Percentiles rank a stretch among this genome's conserved stretches.
Conservation (phyloP, 306 rosid species). For the Sphenostylis stenocarpa region DNA sequence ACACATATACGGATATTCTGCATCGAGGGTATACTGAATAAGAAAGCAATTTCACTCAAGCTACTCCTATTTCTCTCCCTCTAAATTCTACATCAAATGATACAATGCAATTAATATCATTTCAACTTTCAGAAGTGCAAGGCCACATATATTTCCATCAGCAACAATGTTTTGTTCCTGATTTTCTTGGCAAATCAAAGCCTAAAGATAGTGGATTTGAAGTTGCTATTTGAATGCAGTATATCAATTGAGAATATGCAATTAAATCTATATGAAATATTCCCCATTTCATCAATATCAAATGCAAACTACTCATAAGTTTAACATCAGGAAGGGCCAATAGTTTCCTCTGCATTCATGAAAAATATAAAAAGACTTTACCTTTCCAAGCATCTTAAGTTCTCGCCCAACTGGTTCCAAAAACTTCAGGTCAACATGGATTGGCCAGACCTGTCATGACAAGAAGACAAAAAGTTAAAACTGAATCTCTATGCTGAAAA, state of each 20-base stretch:
- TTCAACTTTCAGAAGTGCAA: not conserved
- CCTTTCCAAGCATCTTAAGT: constrained; percentile 89
- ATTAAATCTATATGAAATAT: not conserved
- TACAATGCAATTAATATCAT: not conserved
- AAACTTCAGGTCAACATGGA: constrained; percentile 63
- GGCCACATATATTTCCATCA: not conserved
- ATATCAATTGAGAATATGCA: not conserved
- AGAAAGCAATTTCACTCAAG: constrained; percentile 7
- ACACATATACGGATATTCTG: not conserved
- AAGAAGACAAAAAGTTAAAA: constrained; percentile 7
- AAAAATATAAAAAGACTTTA: constrained; percentile 26
- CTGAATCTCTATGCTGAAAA: not conserved
- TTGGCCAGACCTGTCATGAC: constrained; percentile 85
- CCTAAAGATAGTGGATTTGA: not conserved
- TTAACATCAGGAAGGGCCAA: not conserved
- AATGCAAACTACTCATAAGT: constrained; percentile 14
- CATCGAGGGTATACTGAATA: not conserved
- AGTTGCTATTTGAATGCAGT: not conserved
- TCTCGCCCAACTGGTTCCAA: constrained; percentile 92
- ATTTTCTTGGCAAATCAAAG: constrained; percentile 3
- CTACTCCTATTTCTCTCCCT: not conserved
- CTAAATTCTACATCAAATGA: not conserved
- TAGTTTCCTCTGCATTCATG: not conserved
- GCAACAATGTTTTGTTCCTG: too few species aligned
- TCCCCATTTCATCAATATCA: constrained; percentile 15